Base-by-base conservation (phyloP, 2,329 filamentous ascomycete species). In the Penicillium frequentans region DNA sequence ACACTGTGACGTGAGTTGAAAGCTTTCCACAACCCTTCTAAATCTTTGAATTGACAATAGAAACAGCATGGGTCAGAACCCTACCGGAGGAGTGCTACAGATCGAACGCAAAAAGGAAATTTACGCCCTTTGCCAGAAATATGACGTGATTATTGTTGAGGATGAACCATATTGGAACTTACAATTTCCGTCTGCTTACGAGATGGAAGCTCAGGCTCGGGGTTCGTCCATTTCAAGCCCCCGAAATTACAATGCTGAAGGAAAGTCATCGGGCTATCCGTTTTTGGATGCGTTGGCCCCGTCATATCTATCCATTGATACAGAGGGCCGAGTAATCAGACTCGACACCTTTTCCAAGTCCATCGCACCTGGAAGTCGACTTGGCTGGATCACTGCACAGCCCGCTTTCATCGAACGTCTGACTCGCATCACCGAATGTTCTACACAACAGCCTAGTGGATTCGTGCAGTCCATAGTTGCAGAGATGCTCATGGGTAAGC, bases 81-180 rank as follows among this genome's bases (percentile, higher is more conserved):
- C 92, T 2, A 96, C 91, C 0, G 88, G 90, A 29, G 87, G 89
- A 31, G 86, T 90, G 3, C 80, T 96, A 2, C 87, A 89, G 3
- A 72, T 95, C 10, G 77, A 88, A 67, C 86, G 93, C 42, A 85
- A 90, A 54, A 89, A 85, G 66, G 86, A 92, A 51, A 83, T 97
- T 27, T 97, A 97, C 70, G 84, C 82, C 19, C 72, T 97, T 14
- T 95, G 90, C 75, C 86, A 86, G 71, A 84, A 88, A 70, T 96
- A 91, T 76, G 92, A 97, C 73, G 84, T 97, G 61, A 84, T 97
- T 68, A 96, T 97, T 63, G 78, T 96, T 60, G 93, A 98, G 74
- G 93, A 98, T 67, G 93, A 97, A 61, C 93, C 93, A 6, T 97
- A 97, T 78, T 97, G 91, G 90, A 93, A 95, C 73, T 81, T 98